Base-by-base conservation (phyloP, 2,329 filamentous ascomycete genomes). In the Hymenoscyphus fraxineus region DNA sequence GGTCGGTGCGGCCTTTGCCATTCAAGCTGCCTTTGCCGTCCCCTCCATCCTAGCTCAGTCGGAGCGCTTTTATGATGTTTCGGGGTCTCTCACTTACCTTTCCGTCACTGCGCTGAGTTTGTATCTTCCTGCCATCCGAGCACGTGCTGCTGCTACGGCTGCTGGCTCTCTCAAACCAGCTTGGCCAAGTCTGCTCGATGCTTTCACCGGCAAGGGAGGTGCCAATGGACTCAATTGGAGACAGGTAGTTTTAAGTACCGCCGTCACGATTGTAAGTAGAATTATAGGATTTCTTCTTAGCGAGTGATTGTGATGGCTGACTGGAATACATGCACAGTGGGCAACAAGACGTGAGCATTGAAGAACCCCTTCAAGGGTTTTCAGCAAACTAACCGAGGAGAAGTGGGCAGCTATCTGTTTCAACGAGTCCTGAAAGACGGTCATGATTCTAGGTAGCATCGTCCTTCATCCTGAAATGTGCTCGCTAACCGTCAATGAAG, bases 1-100 rank as follows among this genome's bases (percentile, higher is more conserved):
- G 41, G 81, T 89, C 13, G 82, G 82, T 6, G 82, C 88, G 10
- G 87, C 87, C 1, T 87, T 87, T 69, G 84, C 83, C 1, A 79
- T 90, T 58, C 88, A 90, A 77, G 79, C 82, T 9, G 84, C 81
- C 51, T 83, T 85, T 6, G 88, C 85, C 4, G 73, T 88, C 1
- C 88, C 88, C 5, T 88, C 86, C 6, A 85, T 89, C 66, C 67
- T 81, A 32, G 78, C 79, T 39, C 81, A 86, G 70, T 83, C 84
- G 6, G 88, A 91, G 72, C 82, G 84, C 44, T 89, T 88, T 79
- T 91, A 88, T 74, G 88, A 91, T 73, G 75, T 88, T 58, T 88
- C 85, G 1, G 88, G 88, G 58, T 87, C 86, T 15, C 72, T 88
- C 39, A 90, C 88, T 2, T 89, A 88, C 72, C 80, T 90, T 44